Percentiles rank a stretch among this genome's conserved stretches.
These are phyloP conservation scores for Cucurbita pepo DNA, from an alignment of 306 rosid species.

Conservation along the genomic window DNA sequence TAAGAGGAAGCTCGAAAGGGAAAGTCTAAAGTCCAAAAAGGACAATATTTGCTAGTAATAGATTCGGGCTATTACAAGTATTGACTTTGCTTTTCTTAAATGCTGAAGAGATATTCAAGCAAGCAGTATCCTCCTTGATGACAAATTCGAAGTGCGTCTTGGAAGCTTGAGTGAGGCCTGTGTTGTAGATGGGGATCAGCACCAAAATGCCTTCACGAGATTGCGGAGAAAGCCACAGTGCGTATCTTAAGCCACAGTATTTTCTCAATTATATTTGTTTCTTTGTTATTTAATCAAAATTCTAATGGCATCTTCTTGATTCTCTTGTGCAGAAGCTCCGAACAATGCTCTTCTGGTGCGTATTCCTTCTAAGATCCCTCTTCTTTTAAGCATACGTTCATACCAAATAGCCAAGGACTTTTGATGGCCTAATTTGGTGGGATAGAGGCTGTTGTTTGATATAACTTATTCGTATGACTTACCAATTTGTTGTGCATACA, in stretches of 20 bases:
- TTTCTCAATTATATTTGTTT: neutral
- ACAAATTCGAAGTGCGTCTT: conserved; percentile 89
- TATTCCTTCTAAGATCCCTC: conserved; percentile 12
- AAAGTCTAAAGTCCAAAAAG: too few species aligned
- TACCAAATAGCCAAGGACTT: neutral
- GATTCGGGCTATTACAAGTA: neutral
- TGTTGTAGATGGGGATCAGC: conserved; percentile 55
- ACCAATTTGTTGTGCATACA: conserved; percentile 16
- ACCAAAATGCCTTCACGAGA: conserved; percentile 49
- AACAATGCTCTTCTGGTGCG: conserved; percentile 44
- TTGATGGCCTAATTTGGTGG: neutral
- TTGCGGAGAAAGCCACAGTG: conserved; percentile 67
- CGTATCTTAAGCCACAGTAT: conserved; percentile 10
- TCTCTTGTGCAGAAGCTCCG: conserved; percentile 46
- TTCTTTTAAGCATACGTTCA: neutral
- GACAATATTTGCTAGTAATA: too few species aligned
- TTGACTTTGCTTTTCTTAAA: conserved; percentile 9
- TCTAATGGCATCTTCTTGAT: neutral
- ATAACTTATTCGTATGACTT: neutral
- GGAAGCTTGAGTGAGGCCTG: conserved; percentile 83
- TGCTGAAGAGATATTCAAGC: conserved; percentile 74
- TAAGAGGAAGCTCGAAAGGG: too few species aligned
- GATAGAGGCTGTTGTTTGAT: too few species aligned
- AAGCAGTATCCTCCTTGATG: conserved; percentile 92
- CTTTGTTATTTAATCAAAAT: neutral